Evolutionary conservation across 1,139 yeast genomes (phyloP).

Genomic region (Yamadazyma oceani): DNA sequence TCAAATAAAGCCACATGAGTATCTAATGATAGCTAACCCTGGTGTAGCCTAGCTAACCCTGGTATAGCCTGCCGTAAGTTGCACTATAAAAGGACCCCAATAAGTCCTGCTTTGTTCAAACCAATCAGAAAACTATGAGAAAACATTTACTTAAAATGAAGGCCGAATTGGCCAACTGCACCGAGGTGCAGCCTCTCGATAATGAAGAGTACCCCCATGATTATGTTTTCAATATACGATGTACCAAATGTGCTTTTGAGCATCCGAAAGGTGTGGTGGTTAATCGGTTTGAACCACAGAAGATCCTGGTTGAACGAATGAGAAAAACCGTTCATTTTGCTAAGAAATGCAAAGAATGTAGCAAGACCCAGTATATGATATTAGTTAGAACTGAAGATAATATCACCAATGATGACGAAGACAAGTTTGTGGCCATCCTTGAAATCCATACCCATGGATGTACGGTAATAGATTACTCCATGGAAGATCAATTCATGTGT

Average conservation of each 20-base stretch:
- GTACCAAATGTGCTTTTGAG: conserved; percentile 75
- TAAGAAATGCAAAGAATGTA: conserved; percentile 69
- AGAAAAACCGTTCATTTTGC: conserved; percentile 78
- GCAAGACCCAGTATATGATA: conserved; percentile 10
- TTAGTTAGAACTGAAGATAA: conserved; percentile 21
- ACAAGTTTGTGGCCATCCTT: conserved; percentile 38
- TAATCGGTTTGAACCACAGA: conserved; percentile 60
- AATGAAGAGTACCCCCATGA: conserved; percentile 61
- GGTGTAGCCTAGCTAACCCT: too few species aligned
- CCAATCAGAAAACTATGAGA: conserved; percentile 12
- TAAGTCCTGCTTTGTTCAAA: too few species aligned
- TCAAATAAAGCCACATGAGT: too few species aligned
- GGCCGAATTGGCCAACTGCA: conserved; percentile 65
- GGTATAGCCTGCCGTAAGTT: too few species aligned
- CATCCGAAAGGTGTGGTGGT: conserved; percentile 71
- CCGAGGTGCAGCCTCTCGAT: conserved; percentile 61
- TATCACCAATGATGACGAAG: conserved; percentile 19
- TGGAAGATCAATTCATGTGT: conserved; percentile 67
- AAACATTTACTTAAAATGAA: conserved; percentile 37
- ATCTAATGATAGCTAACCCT: too few species aligned
- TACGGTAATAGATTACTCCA: conserved; percentile 61
- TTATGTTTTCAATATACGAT: conserved; percentile 65
- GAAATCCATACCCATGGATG: conserved; percentile 82
- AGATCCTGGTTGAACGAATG: conserved; percentile 49
- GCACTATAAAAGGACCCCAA: too few species aligned